Evolutionary conservation across 441 rosid genomes (phyloP), one percentile per base, ranked within the genome.

Genomic region (Populus tomentosa): DNA sequence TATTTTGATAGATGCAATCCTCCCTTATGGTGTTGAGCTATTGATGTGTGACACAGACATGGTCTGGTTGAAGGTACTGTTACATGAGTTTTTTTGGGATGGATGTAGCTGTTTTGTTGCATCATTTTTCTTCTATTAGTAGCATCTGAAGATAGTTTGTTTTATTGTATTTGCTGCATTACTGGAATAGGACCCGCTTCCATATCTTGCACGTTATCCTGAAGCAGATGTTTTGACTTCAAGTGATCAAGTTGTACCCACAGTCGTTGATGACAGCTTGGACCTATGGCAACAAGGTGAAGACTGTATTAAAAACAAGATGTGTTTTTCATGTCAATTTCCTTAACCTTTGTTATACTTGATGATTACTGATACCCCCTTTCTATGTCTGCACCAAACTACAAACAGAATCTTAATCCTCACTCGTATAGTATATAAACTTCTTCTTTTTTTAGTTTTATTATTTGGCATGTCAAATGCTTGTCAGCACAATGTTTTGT

Each of bases 41-140:
- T 81, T 96, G 84, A 96, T 94, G 99, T 96, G 99, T 59, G 99
- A 96, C 79, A 93, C 99, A 26, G 99, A 96, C 84, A 94, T 93
- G 98, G 98, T 91, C 76, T 96, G 99, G 99, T 85, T 97, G 79
- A 97, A 97, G 98, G 99, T 92, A 84, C 50, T n/a, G 62, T 62
- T 70, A 21, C 36, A 10, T 79, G 46, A 67, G 68, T 65, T 53
- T 24, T 35, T 46, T 78, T 66, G 23, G 33, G 42, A 4, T 74
- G 71, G 23, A n/a, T 18, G 46, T 66, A 21, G 64, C 72, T 53
- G 50, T 30, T 28, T 4, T 33, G 26, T 30, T n/a, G 50, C 24
- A 71, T 74, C n/a, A 14, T 42, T 68, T 21, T 70, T 18, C 2
- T n/a, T 32, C 20, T 67, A 70, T 63, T 26, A 67, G 21, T 28